phyloP scores from a whole-genome alignment of 2,329 filamentous ascomycete species.

The Fusarium incarnatum region DNA sequence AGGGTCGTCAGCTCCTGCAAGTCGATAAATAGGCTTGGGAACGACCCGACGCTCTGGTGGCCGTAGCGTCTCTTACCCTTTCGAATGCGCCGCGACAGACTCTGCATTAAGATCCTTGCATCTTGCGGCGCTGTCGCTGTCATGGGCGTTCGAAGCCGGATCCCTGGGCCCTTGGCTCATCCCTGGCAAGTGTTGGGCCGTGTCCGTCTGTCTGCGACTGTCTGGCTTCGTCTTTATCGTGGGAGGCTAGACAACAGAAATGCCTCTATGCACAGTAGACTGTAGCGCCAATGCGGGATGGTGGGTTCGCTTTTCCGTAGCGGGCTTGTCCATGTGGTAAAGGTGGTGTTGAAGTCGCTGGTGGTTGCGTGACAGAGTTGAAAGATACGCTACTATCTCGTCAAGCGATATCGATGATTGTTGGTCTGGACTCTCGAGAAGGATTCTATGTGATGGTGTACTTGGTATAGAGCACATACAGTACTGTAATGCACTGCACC shows the following conservation, averaged over 20 bases:
- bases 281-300: constrained; percentile 22
- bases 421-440: constrained; percentile 25
- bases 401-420: constrained; percentile 29
- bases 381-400: constrained; percentile 36
- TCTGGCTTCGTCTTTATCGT: constrained; percentile 10
- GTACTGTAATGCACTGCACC: constrained; percentile 7
- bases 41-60: constrained; percentile 46
- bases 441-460: constrained; percentile 30
- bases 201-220: constrained; percentile 8
- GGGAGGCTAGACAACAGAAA: constrained; percentile 18
- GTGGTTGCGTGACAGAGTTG: constrained; percentile 38
- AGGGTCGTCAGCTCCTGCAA: constrained; percentile 38
- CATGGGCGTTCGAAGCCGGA: constrained; percentile 28
- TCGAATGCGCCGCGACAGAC: constrained; percentile 42
- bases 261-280: constrained; percentile 25
- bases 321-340: constrained; percentile 25
- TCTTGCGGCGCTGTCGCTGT: constrained; percentile 38
- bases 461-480: constrained; percentile 13
- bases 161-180: constrained; percentile 36
- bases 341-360: constrained; percentile 25
- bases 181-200: constrained; percentile 18
- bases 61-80: constrained; percentile 44
- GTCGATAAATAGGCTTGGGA: constrained; percentile 32
- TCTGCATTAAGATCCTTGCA: constrained; percentile 44
- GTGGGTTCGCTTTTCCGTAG: constrained; percentile 15